Conservation (phyloP, 2,329 filamentous ascomycete species). For the Pleurostoma richardsiae region DNA sequence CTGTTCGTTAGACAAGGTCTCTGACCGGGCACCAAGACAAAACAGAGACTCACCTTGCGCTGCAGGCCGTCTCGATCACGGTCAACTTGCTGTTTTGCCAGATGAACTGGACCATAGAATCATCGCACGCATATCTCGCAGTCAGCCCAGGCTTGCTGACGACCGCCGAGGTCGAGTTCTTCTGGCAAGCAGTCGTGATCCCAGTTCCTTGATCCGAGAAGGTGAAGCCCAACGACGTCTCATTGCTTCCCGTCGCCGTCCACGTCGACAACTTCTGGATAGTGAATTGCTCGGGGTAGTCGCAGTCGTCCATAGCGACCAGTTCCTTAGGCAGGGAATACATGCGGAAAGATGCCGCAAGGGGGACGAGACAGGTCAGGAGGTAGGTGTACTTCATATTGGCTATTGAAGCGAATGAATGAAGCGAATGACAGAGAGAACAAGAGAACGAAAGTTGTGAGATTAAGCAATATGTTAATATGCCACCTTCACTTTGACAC, state of each 20-base stretch:
- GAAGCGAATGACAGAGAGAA: not conserved
- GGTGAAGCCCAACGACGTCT: conserved; percentile 30
- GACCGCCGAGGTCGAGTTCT: conserved; percentile 34
- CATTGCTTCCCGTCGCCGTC: conserved; percentile 21
- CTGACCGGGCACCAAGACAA: not conserved
- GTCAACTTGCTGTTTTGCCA: conserved; percentile 29
- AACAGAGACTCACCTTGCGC: conserved; percentile 9
- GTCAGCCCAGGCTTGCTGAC: conserved; percentile 21
- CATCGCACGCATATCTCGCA: conserved; percentile 36
- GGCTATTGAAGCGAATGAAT: not conserved
- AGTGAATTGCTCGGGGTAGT: conserved; percentile 30
- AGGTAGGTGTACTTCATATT: conserved; percentile 3
- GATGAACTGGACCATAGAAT: conserved; percentile 35
- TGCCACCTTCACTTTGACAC: not conserved
- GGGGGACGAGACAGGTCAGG: conserved; percentile 4
- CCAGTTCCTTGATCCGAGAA: conserved; percentile 34
- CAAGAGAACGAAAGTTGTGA: not conserved
- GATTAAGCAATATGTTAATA: not conserved
- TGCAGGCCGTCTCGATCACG: conserved; percentile 41
- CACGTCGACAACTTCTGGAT: conserved; percentile 29
- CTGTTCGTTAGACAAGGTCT: no score
- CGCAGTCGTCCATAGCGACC: conserved; percentile 19
- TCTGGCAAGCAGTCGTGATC: conserved; percentile 34
- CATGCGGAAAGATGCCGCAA: conserved; percentile 8
- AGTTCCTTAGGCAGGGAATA: conserved; percentile 12